Percentiles rank a stretch among this genome's conserved stretches.
phyloP scores from a whole-genome alignment of 2,329 filamentous ascomycete species.

The Cercospora zeina region DNA sequence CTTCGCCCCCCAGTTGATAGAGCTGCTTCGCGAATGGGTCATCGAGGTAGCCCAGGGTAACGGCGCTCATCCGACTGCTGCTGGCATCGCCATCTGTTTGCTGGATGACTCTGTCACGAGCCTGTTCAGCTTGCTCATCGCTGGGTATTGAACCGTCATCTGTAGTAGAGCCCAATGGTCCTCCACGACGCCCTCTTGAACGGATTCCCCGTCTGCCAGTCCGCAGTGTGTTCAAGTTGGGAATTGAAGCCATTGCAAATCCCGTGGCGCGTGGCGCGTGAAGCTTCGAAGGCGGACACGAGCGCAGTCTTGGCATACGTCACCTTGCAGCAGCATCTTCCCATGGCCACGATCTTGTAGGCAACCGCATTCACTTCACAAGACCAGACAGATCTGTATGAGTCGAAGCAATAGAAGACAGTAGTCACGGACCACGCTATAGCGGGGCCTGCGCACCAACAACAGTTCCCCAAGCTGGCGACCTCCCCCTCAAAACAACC shows the following conservation, averaged over 20 bases:
- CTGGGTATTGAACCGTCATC: constrained; percentile 36
- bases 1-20: constrained; percentile 51
- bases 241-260: constrained; percentile 56
- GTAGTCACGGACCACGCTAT: background rate
- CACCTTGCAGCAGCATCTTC: constrained; percentile 1
- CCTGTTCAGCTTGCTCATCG: constrained; percentile 39
- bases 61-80: constrained; percentile 83
- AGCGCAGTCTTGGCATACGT: background rate
- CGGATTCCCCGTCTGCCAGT: constrained; percentile 51
- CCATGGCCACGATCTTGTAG: background rate
- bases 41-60: constrained; percentile 78
- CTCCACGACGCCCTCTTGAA: constrained; percentile 52
- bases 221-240: constrained; percentile 68
- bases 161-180: constrained; percentile 44
- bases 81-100: constrained; percentile 90
- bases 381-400: background rate
- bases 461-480: background rate
- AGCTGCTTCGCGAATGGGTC: constrained; percentile 77
- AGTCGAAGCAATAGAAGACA: background rate
- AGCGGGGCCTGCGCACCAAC: background rate
- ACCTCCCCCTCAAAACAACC: background rate
- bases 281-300: constrained; percentile 9
- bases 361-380: background rate
- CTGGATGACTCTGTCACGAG: constrained; percentile 75
- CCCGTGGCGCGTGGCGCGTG: background rate